Percentiles rank a stretch among this genome's conserved stretches.
phyloP scores from a whole-genome alignment of 495 filamentous ascomycete genomes.

The Lasiosphaeris hirsuta region DNA sequence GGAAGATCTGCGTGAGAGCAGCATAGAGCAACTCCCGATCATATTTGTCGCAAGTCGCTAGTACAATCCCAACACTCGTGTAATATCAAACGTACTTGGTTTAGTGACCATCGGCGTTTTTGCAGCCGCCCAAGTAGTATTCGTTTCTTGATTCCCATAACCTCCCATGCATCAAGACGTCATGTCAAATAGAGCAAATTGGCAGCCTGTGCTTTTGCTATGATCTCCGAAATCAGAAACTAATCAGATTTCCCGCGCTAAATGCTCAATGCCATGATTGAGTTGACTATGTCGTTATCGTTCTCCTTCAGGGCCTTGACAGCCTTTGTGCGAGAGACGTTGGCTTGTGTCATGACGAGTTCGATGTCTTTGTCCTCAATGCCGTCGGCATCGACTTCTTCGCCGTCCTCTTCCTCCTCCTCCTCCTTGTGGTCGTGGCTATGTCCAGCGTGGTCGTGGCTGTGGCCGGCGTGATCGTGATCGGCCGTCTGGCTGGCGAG shows the following conservation, averaged over 20 bases:
- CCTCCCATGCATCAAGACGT: too few relatives aligned
- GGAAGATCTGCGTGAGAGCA: too few relatives aligned
- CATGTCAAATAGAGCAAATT: too few relatives aligned
- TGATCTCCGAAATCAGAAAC: too few relatives aligned
- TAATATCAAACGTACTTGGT: too few relatives aligned
- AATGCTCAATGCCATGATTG: conserved; percentile 99
- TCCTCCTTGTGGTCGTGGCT: conserved; percentile 64
- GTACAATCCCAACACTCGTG: too few relatives aligned
- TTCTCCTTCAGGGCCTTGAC: conserved; percentile 98
- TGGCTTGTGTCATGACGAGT: conserved; percentile 96
- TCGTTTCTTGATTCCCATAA: too few relatives aligned
- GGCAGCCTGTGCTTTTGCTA: too few relatives aligned
- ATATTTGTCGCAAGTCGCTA: too few relatives aligned
- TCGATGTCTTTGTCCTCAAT: conserved; percentile 99
- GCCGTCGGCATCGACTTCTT: conserved; percentile 89
- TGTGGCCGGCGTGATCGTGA: conserved; percentile 58
- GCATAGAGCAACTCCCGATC: too few relatives aligned
- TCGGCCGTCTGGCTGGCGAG: conserved; percentile 73
- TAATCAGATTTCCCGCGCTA: conserved; percentile 40
- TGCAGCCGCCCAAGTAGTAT: too few relatives aligned
- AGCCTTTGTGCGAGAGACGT: conserved; percentile 93
- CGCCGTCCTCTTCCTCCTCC: conserved; percentile 86
- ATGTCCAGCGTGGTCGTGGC: conserved; percentile 70
- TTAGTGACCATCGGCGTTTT: too few relatives aligned
- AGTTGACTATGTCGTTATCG: conserved; percentile 99